These are phyloP conservation scores for Jackrogersella minutella DNA, from an alignment of 495 filamentous ascomycete genomes.

Conservation along the genomic window DNA sequence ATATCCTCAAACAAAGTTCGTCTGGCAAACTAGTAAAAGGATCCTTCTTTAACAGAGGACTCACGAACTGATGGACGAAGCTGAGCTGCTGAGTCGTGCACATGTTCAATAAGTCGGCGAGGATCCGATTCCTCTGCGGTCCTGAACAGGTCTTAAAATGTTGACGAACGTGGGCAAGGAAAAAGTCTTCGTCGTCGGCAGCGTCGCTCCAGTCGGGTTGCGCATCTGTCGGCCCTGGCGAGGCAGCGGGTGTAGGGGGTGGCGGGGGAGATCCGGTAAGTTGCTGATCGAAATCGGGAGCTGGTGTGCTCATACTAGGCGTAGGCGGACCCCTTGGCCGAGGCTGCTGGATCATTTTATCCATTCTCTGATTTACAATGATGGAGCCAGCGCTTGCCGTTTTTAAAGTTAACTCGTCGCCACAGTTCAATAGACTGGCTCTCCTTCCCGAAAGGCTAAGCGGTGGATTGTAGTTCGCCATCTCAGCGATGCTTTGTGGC, in stretches of 20 bases:
- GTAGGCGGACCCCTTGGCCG: slow-evolving; percentile 62
- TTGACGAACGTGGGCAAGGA: slow-evolving; percentile 57
- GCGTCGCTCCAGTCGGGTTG: slow-evolving; percentile 62
- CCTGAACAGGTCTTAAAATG: slow-evolving; percentile 61
- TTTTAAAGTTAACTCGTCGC: slow-evolving; percentile 54
- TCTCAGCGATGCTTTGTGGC: slow-evolving; percentile 25
- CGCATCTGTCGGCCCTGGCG: slow-evolving; percentile 61
- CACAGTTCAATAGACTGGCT: slow-evolving; percentile 49
- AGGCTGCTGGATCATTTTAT: slow-evolving; percentile 58
- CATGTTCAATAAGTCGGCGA: slow-evolving; percentile 85
- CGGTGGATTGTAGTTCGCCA: slow-evolving; percentile 51
- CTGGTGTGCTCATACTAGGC: slow-evolving; percentile 65
- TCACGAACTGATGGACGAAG: slow-evolving; percentile 93
- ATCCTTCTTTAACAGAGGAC: slow-evolving; percentile 92
- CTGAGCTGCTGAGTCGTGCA: slow-evolving; percentile 94
- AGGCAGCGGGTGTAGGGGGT: slow-evolving; percentile 65
- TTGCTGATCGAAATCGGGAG: slow-evolving; percentile 62
- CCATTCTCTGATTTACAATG: slow-evolving; percentile 48
- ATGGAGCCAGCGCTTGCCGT: slow-evolving; percentile 47
- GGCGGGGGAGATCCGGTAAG: slow-evolving; percentile 62
- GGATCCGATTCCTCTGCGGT: slow-evolving; percentile 64
- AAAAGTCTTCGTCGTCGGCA: slow-evolving; percentile 61
- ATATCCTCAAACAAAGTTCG: slow-evolving; percentile 87
- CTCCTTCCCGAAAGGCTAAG: slow-evolving; percentile 56
- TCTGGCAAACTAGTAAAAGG: slow-evolving; percentile 89